Conservation (phyloP, 306 rosid species). For the Cicer chorassanicum region DNA sequence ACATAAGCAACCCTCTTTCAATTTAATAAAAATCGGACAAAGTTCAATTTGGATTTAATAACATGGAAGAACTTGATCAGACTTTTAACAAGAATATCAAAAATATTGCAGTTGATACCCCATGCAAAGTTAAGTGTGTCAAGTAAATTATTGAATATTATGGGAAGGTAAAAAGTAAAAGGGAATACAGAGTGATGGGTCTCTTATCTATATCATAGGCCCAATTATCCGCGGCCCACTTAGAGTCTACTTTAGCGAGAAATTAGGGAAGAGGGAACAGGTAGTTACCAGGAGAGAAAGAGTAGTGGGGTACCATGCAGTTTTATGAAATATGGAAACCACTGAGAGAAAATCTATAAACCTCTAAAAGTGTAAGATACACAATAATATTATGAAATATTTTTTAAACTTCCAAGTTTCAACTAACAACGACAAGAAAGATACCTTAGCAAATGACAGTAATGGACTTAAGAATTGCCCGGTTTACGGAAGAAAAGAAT, state of each 20-base stretch:
- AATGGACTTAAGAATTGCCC: not conserved
- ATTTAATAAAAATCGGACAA: not conserved
- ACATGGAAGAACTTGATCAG: not conserved
- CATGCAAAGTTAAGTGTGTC: not conserved
- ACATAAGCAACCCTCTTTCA: not conserved
- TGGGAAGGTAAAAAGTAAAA: not conserved
- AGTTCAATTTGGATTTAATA: not conserved
- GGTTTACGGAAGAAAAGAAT: not conserved
- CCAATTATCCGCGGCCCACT: too few species aligned
- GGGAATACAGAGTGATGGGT: not conserved
- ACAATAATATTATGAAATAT: not conserved
- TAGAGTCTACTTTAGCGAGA: too few species aligned
- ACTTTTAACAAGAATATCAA: not conserved
- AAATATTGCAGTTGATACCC: not conserved
- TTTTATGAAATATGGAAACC: slow-evolving; percentile 6
- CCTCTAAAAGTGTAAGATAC: slow-evolving; percentile 7
- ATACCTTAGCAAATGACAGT: not conserved
- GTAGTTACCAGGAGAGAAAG: too few species aligned
- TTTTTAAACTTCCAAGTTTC: not conserved
- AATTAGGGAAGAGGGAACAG: too few species aligned
- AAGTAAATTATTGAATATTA: not conserved
- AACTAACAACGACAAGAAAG: not conserved
- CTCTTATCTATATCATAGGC: too few species aligned
- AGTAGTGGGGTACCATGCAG: too few species aligned
- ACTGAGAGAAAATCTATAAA: not conserved